These are phyloP conservation scores for Mycena vitilis DNA, from an alignment of 768 basidiomycete species.

Conservation along the genomic window DNA sequence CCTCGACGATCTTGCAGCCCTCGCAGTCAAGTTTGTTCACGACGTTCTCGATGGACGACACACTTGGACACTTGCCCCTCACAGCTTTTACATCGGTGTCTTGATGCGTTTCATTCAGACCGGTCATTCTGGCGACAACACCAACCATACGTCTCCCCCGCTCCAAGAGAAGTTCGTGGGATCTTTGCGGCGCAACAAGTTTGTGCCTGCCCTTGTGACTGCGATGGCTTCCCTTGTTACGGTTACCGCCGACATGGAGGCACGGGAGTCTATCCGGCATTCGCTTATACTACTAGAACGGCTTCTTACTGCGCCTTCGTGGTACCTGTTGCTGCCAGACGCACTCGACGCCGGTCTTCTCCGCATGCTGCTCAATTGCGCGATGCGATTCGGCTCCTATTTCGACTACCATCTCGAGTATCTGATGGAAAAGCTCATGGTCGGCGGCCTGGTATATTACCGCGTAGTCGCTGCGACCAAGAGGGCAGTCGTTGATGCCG, in stretches of 20 bases:
- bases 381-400: background rate
- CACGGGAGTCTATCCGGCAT: background rate
- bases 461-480: background rate
- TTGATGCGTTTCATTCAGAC: background rate
- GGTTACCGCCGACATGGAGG: background rate
- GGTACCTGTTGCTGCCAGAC: background rate
- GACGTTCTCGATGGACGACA: background rate
- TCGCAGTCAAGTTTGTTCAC: background rate
- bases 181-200: background rate
- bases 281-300: background rate
- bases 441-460: slow-evolving; percentile 3
- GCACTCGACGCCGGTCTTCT: background rate
- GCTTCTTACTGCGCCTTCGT: background rate
- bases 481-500: background rate
- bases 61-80: slow-evolving; percentile 2
- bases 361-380: background rate
- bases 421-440: background rate
- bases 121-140: background rate
- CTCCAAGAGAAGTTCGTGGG: slow-evolving; percentile 1
- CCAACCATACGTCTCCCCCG: no score
- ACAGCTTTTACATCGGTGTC: background rate
- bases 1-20: background rate
- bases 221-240: background rate
- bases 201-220: background rate
- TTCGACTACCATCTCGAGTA: background rate